Evolutionary conservation across 2,329 filamentous ascomycete genomes (phyloP).

Genomic region (Botrytis porri): DNA sequence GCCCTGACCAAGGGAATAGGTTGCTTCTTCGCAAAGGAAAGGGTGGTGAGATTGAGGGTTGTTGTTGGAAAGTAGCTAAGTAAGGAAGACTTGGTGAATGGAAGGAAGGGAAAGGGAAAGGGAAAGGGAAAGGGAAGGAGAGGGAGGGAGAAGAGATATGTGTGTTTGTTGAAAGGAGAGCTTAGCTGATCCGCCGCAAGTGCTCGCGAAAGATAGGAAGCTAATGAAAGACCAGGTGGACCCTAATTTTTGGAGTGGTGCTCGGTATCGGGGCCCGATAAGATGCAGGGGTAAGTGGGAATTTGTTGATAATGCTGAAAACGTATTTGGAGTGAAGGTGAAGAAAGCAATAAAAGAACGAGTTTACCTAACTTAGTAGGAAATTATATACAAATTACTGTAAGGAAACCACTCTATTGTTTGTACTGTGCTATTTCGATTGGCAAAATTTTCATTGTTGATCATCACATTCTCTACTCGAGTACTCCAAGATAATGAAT

Average conservation of each 20-base stretch:
- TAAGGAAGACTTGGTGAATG: background rate
- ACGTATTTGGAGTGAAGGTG: background rate
- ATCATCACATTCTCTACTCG: background rate
- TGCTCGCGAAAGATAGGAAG: background rate
- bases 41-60: constrained; percentile 3
- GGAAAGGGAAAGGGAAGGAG: background rate
- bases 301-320: constrained; percentile 1
- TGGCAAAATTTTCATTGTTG: background rate
- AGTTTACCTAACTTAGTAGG: background rate
- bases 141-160: background rate
- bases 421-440: background rate
- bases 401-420: background rate
- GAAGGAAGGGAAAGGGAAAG: background rate
- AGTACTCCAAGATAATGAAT: background rate
- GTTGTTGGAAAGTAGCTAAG: background rate
- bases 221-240: constrained; percentile 14
- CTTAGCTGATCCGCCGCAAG: background rate
- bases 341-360: background rate
- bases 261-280: background rate
- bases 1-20: constrained; percentile 98
- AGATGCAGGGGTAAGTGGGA: background rate
- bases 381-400: background rate
- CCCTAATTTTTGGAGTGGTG: background rate
- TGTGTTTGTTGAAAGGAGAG: constrained; percentile 13
- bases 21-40: constrained; percentile 71